These are phyloP conservation scores for Colletotrichum zoysiae DNA, from an alignment of 2,329 filamentous ascomycete species.

Conservation along the genomic window DNA sequence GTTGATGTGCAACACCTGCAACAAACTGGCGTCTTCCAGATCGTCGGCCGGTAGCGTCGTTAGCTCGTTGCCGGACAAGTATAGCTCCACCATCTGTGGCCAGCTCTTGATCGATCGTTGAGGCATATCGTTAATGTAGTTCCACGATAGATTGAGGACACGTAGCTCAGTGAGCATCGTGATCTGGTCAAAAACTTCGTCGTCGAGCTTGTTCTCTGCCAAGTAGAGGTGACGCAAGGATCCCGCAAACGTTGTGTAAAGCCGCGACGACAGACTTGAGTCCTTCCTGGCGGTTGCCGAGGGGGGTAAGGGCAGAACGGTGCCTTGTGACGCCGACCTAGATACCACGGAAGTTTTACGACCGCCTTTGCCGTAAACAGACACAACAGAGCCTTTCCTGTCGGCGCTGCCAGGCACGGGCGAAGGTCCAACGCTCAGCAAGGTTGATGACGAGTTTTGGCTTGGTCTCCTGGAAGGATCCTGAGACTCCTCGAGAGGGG, in stretches of 20 bases:
- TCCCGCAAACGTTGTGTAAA: slow-evolving; percentile 88
- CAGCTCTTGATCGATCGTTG: slow-evolving; percentile 88
- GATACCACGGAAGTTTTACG: slow-evolving; percentile 88
- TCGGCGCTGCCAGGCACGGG: slow-evolving; percentile 71
- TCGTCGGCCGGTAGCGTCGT: slow-evolving; percentile 94
- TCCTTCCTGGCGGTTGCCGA: slow-evolving; percentile 79
- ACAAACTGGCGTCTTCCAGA: slow-evolving; percentile 86
- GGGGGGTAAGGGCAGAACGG: slow-evolving; percentile 65
- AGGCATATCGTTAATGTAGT: slow-evolving; percentile 92
- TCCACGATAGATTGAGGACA: slow-evolving; percentile 93
- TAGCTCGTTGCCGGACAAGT: slow-evolving; percentile 94
- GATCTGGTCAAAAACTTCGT: slow-evolving; percentile 95
- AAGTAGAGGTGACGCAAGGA: slow-evolving; percentile 87
- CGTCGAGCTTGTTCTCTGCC: slow-evolving; percentile 93
- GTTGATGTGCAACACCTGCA: slow-evolving; percentile 95
- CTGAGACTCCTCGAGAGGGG: slow-evolving; percentile 82
- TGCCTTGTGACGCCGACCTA: slow-evolving; percentile 64
- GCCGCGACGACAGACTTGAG: slow-evolving; percentile 83
- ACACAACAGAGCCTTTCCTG: slow-evolving; percentile 87
- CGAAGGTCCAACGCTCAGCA: slow-evolving; percentile 81
- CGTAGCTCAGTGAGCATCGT: slow-evolving; percentile 85
- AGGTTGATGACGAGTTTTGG: slow-evolving; percentile 78
- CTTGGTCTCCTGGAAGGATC: slow-evolving; percentile 80
- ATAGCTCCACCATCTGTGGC: slow-evolving; percentile 91
- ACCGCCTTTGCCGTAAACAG: slow-evolving; percentile 81